Evolutionary conservation across 1,284 basidiomycete species (phyloP).

Genomic region (Phellopilus nigrolimitatus): DNA sequence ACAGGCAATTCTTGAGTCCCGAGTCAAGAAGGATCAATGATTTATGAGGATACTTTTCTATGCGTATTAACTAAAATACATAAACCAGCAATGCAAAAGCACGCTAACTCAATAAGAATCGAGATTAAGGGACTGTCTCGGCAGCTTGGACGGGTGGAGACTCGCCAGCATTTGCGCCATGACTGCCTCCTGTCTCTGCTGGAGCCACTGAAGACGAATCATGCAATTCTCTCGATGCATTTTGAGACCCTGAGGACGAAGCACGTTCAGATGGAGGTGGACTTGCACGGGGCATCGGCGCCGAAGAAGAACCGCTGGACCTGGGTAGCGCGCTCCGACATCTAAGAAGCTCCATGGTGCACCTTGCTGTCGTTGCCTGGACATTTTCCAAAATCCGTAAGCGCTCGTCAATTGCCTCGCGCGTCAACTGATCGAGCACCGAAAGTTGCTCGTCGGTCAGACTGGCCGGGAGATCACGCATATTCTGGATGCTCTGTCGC

Average conservation of each 20-base stretch:
- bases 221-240: too few relatives aligned
- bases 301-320: constrained; percentile 14
- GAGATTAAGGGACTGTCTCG: neutral
- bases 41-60: too few relatives aligned
- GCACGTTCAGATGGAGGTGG: too few relatives aligned
- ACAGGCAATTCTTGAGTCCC: constrained; percentile 35
- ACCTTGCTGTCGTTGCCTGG: constrained; percentile 59
- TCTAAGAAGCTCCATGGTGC: constrained; percentile 73
- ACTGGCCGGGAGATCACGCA: constrained; percentile 38
- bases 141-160: constrained; percentile 4
- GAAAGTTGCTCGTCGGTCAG: constrained; percentile 57
- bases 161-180: neutral
- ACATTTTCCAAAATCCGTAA: constrained; percentile 72
- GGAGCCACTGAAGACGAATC: neutral
- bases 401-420: constrained; percentile 80
- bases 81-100: neutral
- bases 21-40: neutral
- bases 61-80: constrained; percentile 12
- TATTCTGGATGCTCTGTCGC: constrained; percentile 2
- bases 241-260: too few relatives aligned
- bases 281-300: neutral
- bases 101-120: neutral
- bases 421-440: constrained; percentile 56
- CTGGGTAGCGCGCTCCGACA: constrained; percentile 65
- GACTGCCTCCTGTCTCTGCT: neutral